Percentiles rank a stretch among this genome's conserved stretches.
phyloP scores from a whole-genome alignment of 1,284 basidiomycete genomes.

The Leucoagaricus sp. region DNA sequence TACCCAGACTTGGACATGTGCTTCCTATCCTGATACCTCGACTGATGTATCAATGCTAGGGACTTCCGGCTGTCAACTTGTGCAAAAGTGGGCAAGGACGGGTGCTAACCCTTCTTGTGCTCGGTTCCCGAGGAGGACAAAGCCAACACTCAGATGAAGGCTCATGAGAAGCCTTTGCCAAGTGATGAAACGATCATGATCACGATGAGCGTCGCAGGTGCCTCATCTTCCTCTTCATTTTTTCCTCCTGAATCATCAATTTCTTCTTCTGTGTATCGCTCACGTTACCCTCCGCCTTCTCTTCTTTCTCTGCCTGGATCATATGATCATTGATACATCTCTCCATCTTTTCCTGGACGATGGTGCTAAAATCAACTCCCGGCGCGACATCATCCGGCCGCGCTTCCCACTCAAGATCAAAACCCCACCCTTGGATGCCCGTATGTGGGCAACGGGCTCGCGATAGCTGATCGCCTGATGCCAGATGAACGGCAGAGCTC shows the following conservation, averaged over 20 bases:
- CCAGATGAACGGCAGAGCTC: slow-evolving; percentile 23
- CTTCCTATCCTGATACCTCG: not conserved
- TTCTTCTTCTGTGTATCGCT: slow-evolving; percentile 77
- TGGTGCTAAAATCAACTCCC: slow-evolving; percentile 21
- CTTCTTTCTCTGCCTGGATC: slow-evolving; percentile 44
- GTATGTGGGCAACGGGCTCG: slow-evolving; percentile 1
- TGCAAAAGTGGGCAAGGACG: not conserved
- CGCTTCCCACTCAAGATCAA: slow-evolving; percentile 75
- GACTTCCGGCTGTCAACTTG: not conserved
- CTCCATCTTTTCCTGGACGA: slow-evolving; percentile 70
- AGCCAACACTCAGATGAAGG: not conserved
- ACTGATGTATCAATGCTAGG: not conserved
- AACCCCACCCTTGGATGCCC: slow-evolving; percentile 66
- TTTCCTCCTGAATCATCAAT: slow-evolving; percentile 51
- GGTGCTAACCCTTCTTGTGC: not conserved
- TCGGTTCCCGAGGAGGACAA: slow-evolving; percentile 2
- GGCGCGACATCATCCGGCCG: slow-evolving; percentile 29
- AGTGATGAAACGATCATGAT: not conserved
- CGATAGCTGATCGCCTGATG: slow-evolving; percentile 9
- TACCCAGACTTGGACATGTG: not conserved
- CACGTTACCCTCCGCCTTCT: slow-evolving; percentile 53
- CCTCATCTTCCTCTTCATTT: slow-evolving; percentile 37
- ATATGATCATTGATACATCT: slow-evolving; percentile 60
- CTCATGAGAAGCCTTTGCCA: not conserved
- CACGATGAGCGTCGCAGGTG: slow-evolving; percentile 20